Percentiles rank a stretch among this genome's conserved stretches.
Conservation (phyloP, 2,329 filamentous ascomycete species). For the Xylaria polymorpha region DNA sequence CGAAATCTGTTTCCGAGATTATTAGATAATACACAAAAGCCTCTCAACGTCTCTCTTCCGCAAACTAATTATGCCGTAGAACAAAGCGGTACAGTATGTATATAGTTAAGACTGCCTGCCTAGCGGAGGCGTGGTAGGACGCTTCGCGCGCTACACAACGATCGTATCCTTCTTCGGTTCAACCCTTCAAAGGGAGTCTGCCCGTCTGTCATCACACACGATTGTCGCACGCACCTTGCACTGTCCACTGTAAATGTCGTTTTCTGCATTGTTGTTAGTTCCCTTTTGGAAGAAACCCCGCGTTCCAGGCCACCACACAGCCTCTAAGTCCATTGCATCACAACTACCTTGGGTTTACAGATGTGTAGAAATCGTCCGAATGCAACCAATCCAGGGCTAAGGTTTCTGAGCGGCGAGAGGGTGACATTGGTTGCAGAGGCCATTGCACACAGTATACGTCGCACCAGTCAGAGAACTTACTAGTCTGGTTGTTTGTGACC, state of each 20-base stretch:
- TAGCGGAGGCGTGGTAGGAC: not conserved
- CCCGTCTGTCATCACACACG: not conserved
- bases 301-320: conserved; percentile 12
- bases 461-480: not conserved
- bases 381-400: conserved; percentile 7
- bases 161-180: not conserved
- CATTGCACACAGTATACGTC: conserved; percentile 1
- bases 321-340: not conserved
- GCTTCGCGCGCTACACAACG: not conserved
- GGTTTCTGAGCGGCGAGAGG: not conserved
- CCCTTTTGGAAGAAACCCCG: conserved; percentile 24
- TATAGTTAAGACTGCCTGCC: not conserved
- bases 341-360: not conserved
- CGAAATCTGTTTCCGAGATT: not conserved
- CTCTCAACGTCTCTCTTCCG: not conserved
- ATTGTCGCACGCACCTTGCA: not conserved
- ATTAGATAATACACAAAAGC: not conserved
- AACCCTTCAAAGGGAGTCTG: not conserved
- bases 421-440: conserved; percentile 6
- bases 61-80: not conserved
- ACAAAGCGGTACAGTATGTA: not conserved
- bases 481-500: not conserved
- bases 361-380: conserved; percentile 17
- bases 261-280: not conserved
- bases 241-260: not conserved